These are phyloP conservation scores for Actinomucor elegans DNA, from an alignment of 371 early-diverging fungal genomes.

Conservation along the genomic window DNA sequence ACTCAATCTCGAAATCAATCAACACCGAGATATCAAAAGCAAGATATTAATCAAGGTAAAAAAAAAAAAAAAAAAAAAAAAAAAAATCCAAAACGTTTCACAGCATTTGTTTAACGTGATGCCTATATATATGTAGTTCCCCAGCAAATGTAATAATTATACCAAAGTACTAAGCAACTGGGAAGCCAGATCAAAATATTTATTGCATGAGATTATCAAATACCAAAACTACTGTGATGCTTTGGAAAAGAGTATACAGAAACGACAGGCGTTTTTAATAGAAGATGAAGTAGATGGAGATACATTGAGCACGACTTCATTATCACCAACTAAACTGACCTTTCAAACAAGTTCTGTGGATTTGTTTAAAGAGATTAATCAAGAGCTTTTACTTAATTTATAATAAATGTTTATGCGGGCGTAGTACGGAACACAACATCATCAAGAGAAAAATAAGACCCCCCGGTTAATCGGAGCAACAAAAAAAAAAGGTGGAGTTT, in stretches of 20 bases:
- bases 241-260: constrained; percentile 52
- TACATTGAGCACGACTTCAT: background rate
- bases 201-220: constrained; percentile 82
- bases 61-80: background rate
- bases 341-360: constrained; percentile 28
- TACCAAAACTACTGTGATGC: constrained; percentile 81
- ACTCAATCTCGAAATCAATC: constrained; percentile 40
- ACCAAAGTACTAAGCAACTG: constrained; percentile 78
- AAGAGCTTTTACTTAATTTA: constrained; percentile 23
- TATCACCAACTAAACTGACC: constrained; percentile 1
- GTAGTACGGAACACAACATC: no score
- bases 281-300: background rate
- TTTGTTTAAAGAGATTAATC: constrained; percentile 35
- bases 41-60: constrained; percentile 42
- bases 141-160: constrained; percentile 49
- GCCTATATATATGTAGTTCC: constrained; percentile 37
- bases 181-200: constrained; percentile 78
- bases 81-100: no score
- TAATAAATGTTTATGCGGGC: no score
- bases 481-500: no score
- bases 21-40: constrained; percentile 41
- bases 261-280: background rate
- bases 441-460: background rate
- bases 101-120: no score
- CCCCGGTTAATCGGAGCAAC: background rate